Evolutionary conservation across 495 filamentous ascomycete genomes (phyloP), one percentile per base, ranked within the genome.

Genomic region (Penicillium parvum): DNA sequence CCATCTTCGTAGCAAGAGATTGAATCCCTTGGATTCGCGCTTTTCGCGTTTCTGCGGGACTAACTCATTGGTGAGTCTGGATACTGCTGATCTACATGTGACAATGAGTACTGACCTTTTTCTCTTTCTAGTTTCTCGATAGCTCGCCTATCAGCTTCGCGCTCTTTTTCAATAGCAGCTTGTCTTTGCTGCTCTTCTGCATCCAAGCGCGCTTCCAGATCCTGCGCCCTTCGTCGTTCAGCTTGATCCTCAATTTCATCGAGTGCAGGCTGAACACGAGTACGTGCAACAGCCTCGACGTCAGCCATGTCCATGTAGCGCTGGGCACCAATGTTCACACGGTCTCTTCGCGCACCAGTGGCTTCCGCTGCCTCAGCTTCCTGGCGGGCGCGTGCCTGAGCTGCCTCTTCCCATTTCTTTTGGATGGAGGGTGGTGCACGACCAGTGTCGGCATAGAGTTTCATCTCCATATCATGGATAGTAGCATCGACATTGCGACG

Each of bases 231-330:
- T 52, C 86, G 81, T 34, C 68, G 68, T 54, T 91, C 86, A 0
- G 84, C 83, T 22, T 78, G 82, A 14, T 83, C 82, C 35, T 81
- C 80, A 26, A 98, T 94, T 50, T 95, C 88, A 55, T 96, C 86
- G n/a, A 98, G 61, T 0, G 92, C 78, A 12, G 92, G 92, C 61
- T 88, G 86, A n/a, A 98, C 74, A 53, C 84, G 82, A 22, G 75
- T 74, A 7, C 78, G 78, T 0, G 92, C 92, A 47, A 96, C 82
- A 8, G 77, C 79, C 41, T 96, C 84, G 28, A 98, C 76, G 36
- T 88, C 88, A 3, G 79, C 73, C 61, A 83, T 78, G 35, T 91
- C 81, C 67, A 97, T 78, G 44, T 82, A 85, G 54, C 78, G 86
- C 0, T 88, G 84, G 17, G 84, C 81, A 16, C 94, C 91, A 36